Evolutionary conservation across 805 yeast genomes (phyloP), one percentile per base, ranked within the genome.

Genomic region (Suhomyces faveliae): DNA sequence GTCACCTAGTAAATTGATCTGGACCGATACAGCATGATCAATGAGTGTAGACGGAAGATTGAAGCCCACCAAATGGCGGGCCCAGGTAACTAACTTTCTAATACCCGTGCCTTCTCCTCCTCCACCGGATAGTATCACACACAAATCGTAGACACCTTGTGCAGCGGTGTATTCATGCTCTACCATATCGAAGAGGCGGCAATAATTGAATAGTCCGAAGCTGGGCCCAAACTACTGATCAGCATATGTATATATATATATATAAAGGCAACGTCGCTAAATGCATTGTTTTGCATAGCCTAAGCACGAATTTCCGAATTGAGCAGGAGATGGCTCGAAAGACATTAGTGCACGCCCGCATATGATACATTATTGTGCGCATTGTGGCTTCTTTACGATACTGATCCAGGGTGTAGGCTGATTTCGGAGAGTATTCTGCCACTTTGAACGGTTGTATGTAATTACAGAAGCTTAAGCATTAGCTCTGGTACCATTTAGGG

Each of bases 1-100:
- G 4, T 79, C 79, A 7, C 91, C 91, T 66, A 84, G 83, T 35
- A 82, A 61, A 5, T 79, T 66, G 44, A 68, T 73, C 58, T 80
- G 84, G 5, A 37, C 9, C 2, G 25, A 12, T 2, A 20, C 25
- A 12, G 15, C 40, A 19, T 37, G 20, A 2, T 20, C 15, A 12
- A n/a, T 21, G 12, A 37, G 10, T 5, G 22, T 9, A 2, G 10
- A 1, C 2, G 40, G 24, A 20, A 37, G 6, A n/a, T 37, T n/a
- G 22, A 5, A 5, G 15, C 40, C 40, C 25, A 37, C 1, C 10
- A 37, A 5, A 19, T 37, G 20, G 1, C 1, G 12, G 25, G 17
- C 1, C 6, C 20, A 20, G 4, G 10, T 12, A 3, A 37, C 25
- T 12, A 37, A 5, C 9, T 2, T 19, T n/a, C 15, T 11, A 11